Conservation (phyloP, 768 basidiomycete species). For the Tulasnella sp. region DNA sequence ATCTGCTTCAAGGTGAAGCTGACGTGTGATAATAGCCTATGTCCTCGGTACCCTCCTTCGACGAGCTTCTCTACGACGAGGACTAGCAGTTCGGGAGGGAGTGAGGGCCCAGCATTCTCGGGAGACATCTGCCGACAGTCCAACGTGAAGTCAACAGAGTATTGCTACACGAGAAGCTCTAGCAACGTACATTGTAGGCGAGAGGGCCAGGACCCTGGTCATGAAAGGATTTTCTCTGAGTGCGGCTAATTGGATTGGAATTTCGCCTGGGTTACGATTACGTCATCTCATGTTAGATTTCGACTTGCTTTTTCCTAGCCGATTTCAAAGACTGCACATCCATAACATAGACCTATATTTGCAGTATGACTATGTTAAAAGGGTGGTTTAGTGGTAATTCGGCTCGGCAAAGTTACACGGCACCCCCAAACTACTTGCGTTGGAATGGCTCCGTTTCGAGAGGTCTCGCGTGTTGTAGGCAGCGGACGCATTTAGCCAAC, state of each 20-base stretch:
- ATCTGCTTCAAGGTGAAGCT: neutral
- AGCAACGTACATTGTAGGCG: neutral
- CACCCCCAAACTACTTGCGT: too few species aligned
- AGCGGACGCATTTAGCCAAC: too few species aligned
- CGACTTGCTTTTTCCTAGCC: too few species aligned
- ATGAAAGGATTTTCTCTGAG: too few species aligned
- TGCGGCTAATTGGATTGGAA: too few species aligned
- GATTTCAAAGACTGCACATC: neutral
- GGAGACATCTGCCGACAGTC: neutral
- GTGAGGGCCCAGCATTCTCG: neutral
- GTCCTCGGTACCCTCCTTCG: neutral
- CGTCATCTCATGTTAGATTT: neutral
- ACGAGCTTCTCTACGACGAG: neutral
- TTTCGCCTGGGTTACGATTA: neutral
- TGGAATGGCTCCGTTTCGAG: too few species aligned
- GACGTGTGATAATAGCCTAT: neutral
- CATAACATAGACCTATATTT: too few species aligned
- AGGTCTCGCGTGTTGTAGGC: too few species aligned
- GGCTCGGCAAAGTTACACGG: too few species aligned
- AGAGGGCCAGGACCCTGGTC: too few species aligned
- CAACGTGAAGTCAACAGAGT: neutral
- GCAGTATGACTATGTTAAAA: too few species aligned
- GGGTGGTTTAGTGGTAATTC: too few species aligned
- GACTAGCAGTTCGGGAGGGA: neutral
- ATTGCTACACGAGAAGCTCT: neutral